Conservation (phyloP, 805 yeast species). For the Metschnikowia chrysomelidarum region DNA sequence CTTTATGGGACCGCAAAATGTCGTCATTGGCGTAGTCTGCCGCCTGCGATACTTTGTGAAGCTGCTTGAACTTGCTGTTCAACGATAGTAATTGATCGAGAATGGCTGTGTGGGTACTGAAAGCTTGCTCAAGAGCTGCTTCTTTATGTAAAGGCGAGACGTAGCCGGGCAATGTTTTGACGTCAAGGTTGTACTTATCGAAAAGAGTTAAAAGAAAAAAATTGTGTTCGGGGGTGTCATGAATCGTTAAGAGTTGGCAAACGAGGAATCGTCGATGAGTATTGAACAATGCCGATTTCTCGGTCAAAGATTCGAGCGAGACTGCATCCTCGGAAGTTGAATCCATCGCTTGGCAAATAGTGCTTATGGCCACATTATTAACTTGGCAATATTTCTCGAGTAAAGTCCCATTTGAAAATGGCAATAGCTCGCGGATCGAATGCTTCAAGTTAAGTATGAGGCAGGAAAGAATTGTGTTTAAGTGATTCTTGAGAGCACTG, state of each 20-base stretch:
- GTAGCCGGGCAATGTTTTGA: constrained; percentile 5
- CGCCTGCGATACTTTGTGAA: constrained; percentile 8
- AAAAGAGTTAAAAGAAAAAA: constrained; percentile 32
- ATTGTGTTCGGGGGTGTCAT: constrained; percentile 28
- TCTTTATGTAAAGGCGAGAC: constrained; percentile 19
- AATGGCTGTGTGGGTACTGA: constrained; percentile 24
- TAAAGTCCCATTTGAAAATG: constrained; percentile 34
- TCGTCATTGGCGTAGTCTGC: constrained; percentile 19
- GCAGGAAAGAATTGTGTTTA: constrained; percentile 28
- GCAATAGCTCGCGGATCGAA: constrained; percentile 30
- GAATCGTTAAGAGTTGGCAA: constrained; percentile 37
- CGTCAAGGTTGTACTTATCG: constrained; percentile 18
- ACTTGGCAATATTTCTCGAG: constrained; percentile 40
- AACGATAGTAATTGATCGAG: constrained; percentile 22
- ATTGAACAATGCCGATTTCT: constrained; percentile 30
- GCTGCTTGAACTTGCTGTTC: constrained; percentile 28
- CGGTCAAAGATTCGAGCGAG: constrained; percentile 16
- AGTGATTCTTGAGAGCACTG: constrained; percentile 13
- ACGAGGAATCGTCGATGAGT: constrained; percentile 36
- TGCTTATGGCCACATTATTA: constrained; percentile 31
- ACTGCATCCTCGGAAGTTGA: constrained; percentile 5
- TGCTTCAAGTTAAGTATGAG: constrained; percentile 27
- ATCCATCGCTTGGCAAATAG: constrained; percentile 13
- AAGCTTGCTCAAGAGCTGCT: constrained; percentile 18
- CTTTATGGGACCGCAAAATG: constrained; percentile 7